Percentiles rank a stretch among this genome's conserved stretches.
Conservation (phyloP, 495 filamentous ascomycete genomes). For the Cairneyella variabilis region DNA sequence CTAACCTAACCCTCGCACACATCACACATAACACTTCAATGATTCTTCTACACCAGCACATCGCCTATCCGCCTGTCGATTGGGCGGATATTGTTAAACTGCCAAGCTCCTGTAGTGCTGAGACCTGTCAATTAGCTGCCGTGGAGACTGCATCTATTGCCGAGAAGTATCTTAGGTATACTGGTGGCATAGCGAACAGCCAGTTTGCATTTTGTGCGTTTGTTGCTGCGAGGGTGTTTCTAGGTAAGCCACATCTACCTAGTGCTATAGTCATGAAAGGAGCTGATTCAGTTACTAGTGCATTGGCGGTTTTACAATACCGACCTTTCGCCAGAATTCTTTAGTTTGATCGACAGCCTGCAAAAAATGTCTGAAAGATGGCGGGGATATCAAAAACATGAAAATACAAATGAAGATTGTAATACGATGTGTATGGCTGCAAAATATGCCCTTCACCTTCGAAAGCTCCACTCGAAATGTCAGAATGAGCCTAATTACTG, state of each 20-base stretch:
- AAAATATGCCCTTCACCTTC: no score
- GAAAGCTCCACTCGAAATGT: no score
- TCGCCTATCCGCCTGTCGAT: conserved; percentile 36
- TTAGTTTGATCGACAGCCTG: conserved; percentile 30
- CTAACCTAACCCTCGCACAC: conserved; percentile 41
- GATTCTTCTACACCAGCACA: conserved; percentile 41
- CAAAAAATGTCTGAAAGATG: conserved; percentile 31
- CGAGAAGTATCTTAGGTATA: conserved; percentile 33
- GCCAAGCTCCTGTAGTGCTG: conserved; percentile 36
- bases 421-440: no score
- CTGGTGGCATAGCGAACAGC: conserved; percentile 26
- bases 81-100: conserved; percentile 32
- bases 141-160: conserved; percentile 37
- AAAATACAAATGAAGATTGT: no score
- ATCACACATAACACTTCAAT: conserved; percentile 44
- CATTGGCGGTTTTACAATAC: conserved; percentile 25
- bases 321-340: conserved; percentile 28
- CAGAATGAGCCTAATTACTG: no score
- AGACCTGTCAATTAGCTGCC: conserved; percentile 39
- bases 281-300: conserved; percentile 17
- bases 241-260: conserved; percentile 16
- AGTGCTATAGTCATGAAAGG: background rate
- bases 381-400: no score
- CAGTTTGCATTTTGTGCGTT: conserved; percentile 41
- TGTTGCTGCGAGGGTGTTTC: conserved; percentile 34